A percentile compares a stretch with the other conserved stretches of the same genome.
Evolutionary conservation across 345 rosid genomes (phyloP).

Genomic region (Noccaea bulbosa): DNA sequence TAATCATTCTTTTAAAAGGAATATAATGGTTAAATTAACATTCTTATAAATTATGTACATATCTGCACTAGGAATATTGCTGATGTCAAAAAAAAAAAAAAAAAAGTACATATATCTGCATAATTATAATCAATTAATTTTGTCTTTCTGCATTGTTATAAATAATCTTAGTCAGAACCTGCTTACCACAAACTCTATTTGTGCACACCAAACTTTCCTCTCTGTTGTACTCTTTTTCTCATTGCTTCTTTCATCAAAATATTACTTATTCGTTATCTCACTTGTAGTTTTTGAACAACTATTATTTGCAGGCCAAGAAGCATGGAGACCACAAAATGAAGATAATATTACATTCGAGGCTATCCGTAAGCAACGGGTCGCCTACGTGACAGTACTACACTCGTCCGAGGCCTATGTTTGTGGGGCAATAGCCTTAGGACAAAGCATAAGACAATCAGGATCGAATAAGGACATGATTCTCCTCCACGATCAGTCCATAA

Average conservation of each 20-base stretch:
- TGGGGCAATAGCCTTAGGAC: conserved; percentile 89
- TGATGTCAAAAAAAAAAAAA: too few relatives aligned
- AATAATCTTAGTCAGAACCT: neutral
- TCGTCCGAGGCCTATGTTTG: conserved; percentile 88
- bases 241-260: neutral
- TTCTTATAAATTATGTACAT: too few relatives aligned
- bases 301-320: conserved; percentile 41
- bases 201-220: conserved; percentile 5
- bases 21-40: neutral
- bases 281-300: neutral
- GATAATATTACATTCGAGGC: neutral
- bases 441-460: conserved; percentile 64
- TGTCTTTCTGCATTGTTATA: too few relatives aligned
- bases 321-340: conserved; percentile 35
- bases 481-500: conserved; percentile 62
- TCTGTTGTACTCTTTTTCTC: neutral
- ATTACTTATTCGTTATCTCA: neutral
- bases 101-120: too few relatives aligned
- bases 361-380: conserved; percentile 39
- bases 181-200: conserved; percentile 20
- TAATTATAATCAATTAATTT: too few relatives aligned
- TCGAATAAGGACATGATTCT: conserved; percentile 64
- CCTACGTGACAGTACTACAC: conserved; percentile 84
- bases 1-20: neutral
- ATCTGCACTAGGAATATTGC: too few relatives aligned